A percentile compares a stretch with the other conserved stretches of the same genome.
Conservation (phyloP, 2,329 filamentous ascomycete species). For the Didymella sp. region DNA sequence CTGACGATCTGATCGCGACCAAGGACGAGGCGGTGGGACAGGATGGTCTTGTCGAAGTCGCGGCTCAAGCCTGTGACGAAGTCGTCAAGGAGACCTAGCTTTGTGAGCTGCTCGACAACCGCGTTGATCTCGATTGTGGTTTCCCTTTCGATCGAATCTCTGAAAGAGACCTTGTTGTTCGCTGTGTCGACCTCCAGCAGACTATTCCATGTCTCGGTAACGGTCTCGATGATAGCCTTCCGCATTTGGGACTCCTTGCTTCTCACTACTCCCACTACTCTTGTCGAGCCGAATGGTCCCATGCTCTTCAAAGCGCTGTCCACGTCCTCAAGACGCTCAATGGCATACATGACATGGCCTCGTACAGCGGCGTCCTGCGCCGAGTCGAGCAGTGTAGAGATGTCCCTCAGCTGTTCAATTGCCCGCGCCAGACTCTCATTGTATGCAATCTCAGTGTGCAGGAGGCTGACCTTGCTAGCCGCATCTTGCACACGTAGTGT, state of each 20-base stretch:
- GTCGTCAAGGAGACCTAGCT: conserved; percentile 55
- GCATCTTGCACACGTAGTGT: conserved; percentile 70
- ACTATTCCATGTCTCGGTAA: conserved; percentile 74
- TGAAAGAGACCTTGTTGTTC: conserved; percentile 63
- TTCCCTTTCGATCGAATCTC: conserved; percentile 53
- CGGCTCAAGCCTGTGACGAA: conserved; percentile 66
- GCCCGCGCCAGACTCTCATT: conserved; percentile 61
- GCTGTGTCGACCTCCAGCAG: conserved; percentile 69
- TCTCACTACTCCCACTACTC: conserved; percentile 70
- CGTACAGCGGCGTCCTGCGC: conserved; percentile 55
- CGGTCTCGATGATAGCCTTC: conserved; percentile 68
- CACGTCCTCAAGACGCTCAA: conserved; percentile 58
- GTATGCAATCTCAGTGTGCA: conserved; percentile 67
- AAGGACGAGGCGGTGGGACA: conserved; percentile 63
- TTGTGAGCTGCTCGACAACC: conserved; percentile 46
- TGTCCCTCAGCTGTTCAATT: conserved; percentile 59
- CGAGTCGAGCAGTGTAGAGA: conserved; percentile 58
- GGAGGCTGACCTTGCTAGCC: conserved; percentile 60
- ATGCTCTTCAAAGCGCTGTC: conserved; percentile 65
- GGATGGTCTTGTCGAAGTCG: conserved; percentile 66
- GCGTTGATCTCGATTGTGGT: conserved; percentile 41
- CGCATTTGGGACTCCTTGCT: conserved; percentile 71
- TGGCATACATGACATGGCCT: conserved; percentile 55
- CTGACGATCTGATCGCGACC: conserved; percentile 46
- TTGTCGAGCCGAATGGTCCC: conserved; percentile 66